phyloP scores from a whole-genome alignment of 2,329 filamentous ascomycete genomes.

The Exophiala sp. region DNA sequence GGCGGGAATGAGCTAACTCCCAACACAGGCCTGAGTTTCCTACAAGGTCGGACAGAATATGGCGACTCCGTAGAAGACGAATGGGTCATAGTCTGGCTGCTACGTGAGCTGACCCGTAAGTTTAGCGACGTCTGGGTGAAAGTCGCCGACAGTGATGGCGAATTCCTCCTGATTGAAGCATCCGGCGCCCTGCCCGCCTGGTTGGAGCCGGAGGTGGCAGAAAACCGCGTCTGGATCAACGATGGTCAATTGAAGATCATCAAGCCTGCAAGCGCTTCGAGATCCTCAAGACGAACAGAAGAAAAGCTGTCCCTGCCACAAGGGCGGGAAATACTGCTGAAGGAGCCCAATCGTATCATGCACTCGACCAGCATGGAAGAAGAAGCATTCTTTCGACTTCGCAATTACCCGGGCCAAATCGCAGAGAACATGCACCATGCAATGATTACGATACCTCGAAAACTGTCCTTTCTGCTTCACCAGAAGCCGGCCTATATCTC shows the following conservation, averaged over 20 bases:
- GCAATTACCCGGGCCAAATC: conserved; percentile 78
- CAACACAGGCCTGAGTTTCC: conserved; percentile 50
- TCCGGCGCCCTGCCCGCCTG: conserved; percentile 82
- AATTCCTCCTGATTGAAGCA: conserved; percentile 92
- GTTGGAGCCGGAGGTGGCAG: conserved; percentile 86
- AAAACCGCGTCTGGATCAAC: conserved; percentile 87
- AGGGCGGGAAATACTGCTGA: conserved; percentile 60
- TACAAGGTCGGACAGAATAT: conserved; percentile 78
- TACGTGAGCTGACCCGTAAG: conserved; percentile 73
- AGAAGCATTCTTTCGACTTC: conserved; percentile 85
- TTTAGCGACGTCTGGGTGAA: conserved; percentile 76
- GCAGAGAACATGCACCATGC: conserved; percentile 71
- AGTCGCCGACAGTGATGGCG: conserved; percentile 82
- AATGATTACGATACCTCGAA: conserved; percentile 71
- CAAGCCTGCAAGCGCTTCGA: conserved; percentile 50
- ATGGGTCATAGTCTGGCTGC: conserved; percentile 89
- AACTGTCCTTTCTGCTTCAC: conserved; percentile 75
- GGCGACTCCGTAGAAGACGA: conserved; percentile 96
- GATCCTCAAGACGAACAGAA: conserved; percentile 35
- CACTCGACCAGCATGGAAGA: conserved; percentile 73
- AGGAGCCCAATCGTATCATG: conserved; percentile 58
- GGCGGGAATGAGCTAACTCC: conserved; percentile 25
- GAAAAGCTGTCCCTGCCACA: conserved; percentile 59
- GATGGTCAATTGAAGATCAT: conserved; percentile 72
- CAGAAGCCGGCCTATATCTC: conserved; percentile 71